Evolutionary conservation across 2,329 filamentous ascomycete genomes (phyloP), one percentile per base, ranked within the genome.

Genomic region (Rutstroemia sp.): DNA sequence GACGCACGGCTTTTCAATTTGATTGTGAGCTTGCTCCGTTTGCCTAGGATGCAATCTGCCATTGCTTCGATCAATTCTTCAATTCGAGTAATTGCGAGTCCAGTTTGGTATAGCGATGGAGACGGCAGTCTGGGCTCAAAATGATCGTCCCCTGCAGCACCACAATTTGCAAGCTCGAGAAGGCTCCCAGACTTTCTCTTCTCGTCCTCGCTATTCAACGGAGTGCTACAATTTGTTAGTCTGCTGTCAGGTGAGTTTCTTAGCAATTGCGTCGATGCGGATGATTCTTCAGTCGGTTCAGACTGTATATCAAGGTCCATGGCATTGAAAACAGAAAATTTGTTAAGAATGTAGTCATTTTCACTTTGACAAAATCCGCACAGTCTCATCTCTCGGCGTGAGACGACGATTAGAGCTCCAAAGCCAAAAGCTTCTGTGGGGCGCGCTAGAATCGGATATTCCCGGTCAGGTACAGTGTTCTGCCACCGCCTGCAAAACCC

Each of bases 11-110:
- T 50, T 25, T 50, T 55, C 16, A 55, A 27, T 0, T 74, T 74
- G 49, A 86, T 77, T 1, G 69, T 69, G 19, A 85, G 67, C 10
- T 75, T 68, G 25, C 72, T 70, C 46, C 70, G 70, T 46, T 75
- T 71, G n/a, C 72, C 67, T 8, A 71, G 55, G 6, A 85, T 69
- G 12, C 72, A 75, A 52, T 81, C 76, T 7, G 77, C 61, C 49
- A 85, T 75, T 0, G 65, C 65, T 56, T 79, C 76, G 16, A 85
- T 73, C 21, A 85, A 76, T 5, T 71, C 69, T 64, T 85, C 81
- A 44, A 86, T 81, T 54, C 75, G 78, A 45, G 72, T 67, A 25
- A 83, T 75, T 14, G 79, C 73, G 12, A 58, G 44, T 0, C 66
- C 68, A 2, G 62, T 56, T 23, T 67, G 63, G 49, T 63, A 64